phyloP scores from a whole-genome alignment of 2,329 filamentous ascomycete genomes.

The Diaporthe sp. region DNA sequence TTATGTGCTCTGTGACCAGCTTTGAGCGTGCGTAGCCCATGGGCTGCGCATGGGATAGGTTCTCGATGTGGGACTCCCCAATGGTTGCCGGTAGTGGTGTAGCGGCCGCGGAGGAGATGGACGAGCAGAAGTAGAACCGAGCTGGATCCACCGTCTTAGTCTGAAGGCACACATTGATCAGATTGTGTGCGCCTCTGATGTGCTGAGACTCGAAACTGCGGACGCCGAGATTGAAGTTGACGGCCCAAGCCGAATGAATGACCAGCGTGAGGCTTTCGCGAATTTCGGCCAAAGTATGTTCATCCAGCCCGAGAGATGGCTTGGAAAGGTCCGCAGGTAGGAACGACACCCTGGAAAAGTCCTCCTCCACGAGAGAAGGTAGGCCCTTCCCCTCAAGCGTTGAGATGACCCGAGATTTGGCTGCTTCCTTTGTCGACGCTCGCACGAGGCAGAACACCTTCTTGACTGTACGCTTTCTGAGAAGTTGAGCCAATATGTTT shows the following conservation, averaged over 20 bases:
- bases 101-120: constrained; percentile 49
- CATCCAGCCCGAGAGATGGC: constrained; percentile 11
- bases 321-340: constrained; percentile 2
- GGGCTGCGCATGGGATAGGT: constrained; percentile 56
- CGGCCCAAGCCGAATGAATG: constrained; percentile 36
- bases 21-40: constrained; percentile 37
- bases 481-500: constrained; percentile 70
- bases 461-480: constrained; percentile 69
- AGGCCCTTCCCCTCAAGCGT: constrained; percentile 44
- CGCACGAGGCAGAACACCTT: constrained; percentile 65
- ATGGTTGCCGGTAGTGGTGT: constrained; percentile 55
- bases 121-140: constrained; percentile 35
- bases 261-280: constrained; percentile 21
- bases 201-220: constrained; percentile 39
- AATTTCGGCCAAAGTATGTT: not conserved
- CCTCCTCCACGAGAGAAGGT: not conserved
- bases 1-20: constrained; percentile 35
- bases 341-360: constrained; percentile 1
- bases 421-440: constrained; percentile 53
- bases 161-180: constrained; percentile 19
- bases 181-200: constrained; percentile 32
- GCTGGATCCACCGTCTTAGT: not conserved
- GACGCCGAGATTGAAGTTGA: constrained; percentile 38
- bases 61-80: constrained; percentile 51
- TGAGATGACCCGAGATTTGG: constrained; percentile 49